Conservation (phyloP, 306 rosid species). For the Begonia loranthoides region DNA sequence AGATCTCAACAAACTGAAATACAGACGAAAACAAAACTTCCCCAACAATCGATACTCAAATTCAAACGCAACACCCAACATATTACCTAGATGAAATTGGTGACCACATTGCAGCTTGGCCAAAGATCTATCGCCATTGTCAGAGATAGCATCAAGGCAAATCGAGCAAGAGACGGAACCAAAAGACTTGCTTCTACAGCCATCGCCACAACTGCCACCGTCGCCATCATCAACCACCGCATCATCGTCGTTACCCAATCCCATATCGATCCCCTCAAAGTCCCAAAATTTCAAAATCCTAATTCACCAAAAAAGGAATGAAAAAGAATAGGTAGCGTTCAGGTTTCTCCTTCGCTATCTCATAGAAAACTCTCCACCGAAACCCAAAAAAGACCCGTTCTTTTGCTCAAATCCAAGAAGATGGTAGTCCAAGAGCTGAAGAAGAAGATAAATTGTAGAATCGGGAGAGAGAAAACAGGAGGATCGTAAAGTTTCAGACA, state of each 20-base stretch:
- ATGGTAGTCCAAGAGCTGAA: background rate
- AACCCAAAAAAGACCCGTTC: background rate
- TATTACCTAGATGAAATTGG: slow-evolving; percentile 80
- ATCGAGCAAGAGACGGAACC: slow-evolving; percentile 72
- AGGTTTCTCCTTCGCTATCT: background rate
- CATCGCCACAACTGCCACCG: slow-evolving; percentile 22
- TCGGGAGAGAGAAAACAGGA: background rate
- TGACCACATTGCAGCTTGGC: slow-evolving; percentile 99
- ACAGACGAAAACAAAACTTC: background rate
- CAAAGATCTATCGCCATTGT: slow-evolving; percentile 69
- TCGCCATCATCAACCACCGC: slow-evolving; percentile 46
- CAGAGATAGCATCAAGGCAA: slow-evolving; percentile 72
- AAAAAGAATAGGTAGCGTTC: background rate
- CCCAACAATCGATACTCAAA: background rate
- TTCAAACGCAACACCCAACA: slow-evolving; percentile 1
- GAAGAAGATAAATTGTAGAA: background rate
- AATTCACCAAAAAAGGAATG: slow-evolving; percentile 6
- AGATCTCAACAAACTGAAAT: background rate
- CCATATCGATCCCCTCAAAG: slow-evolving; percentile 28
- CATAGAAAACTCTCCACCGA: background rate
- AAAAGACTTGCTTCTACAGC: slow-evolving; percentile 32
- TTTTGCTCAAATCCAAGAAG: background rate
- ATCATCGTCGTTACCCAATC: slow-evolving; percentile 58
- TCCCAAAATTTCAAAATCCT: slow-evolving; percentile 31
- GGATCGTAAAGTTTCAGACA: background rate